Percentiles rank a stretch among this genome's conserved stretches.
phyloP scores from a whole-genome alignment of 768 basidiomycete genomes.

The Fomitopsis serialis region DNA sequence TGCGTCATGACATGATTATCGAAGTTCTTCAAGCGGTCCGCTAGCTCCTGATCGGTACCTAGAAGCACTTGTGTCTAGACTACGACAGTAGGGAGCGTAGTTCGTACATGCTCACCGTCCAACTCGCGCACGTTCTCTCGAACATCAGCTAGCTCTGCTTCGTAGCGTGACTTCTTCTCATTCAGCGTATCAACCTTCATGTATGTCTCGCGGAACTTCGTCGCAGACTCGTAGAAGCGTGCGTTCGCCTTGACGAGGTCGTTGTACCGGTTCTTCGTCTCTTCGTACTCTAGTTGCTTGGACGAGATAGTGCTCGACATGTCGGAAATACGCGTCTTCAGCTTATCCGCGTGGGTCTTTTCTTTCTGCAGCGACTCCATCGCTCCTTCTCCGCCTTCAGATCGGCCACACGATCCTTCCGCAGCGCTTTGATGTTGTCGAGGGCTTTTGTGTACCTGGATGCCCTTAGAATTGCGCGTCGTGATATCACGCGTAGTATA shows the following conservation, averaged over 20 bases:
- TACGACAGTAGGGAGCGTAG: background rate
- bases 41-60: slow-evolving; percentile 76
- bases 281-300: slow-evolving; percentile 73
- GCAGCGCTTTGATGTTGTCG: slow-evolving; percentile 82
- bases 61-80: background rate
- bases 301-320: slow-evolving; percentile 54
- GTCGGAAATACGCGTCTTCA: slow-evolving; percentile 59
- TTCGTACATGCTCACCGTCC: slow-evolving; percentile 4
- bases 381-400: slow-evolving; percentile 92
- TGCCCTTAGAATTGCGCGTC: background rate
- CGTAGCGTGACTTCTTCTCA: slow-evolving; percentile 53
- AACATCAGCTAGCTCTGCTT: slow-evolving; percentile 57
- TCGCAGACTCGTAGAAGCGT: slow-evolving; percentile 77
- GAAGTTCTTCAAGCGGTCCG: slow-evolving; percentile 50
- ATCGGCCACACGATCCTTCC: slow-evolving; percentile 88
- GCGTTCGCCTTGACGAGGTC: slow-evolving; percentile 61
- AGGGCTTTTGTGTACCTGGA: slow-evolving; percentile 93
- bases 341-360: slow-evolving; percentile 83
- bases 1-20: slow-evolving; percentile 50
- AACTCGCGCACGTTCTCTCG: slow-evolving; percentile 57
- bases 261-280: slow-evolving; percentile 61
- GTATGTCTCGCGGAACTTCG: slow-evolving; percentile 83
- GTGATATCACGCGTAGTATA: background rate
- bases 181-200: slow-evolving; percentile 60
- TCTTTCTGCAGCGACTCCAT: slow-evolving; percentile 71